phyloP scores from a whole-genome alignment of 306 rosid genomes.

The Trifolium fragiferum region DNA sequence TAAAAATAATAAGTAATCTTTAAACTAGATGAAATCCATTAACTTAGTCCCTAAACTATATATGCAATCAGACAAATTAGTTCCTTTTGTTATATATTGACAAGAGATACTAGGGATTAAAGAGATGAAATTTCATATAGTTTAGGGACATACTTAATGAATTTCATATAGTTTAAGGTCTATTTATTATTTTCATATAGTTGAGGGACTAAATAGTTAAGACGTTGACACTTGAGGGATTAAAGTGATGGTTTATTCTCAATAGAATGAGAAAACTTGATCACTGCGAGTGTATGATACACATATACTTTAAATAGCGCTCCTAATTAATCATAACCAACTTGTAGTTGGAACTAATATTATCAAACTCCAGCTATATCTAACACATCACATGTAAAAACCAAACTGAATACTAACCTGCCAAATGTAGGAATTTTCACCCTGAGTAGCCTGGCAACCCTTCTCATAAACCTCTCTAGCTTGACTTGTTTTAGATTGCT shows the following conservation, averaged over 20 bases:
- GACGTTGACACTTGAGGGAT: not conserved
- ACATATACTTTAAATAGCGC: not conserved
- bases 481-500: constrained; percentile 68
- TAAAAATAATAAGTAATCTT: no score
- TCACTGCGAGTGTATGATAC: not conserved
- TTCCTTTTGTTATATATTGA: no score
- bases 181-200: not conserved
- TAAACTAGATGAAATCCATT: no score
- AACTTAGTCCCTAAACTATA: no score
- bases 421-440: constrained; percentile 94
- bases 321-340: not conserved
- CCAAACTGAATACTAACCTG: constrained; percentile 60
- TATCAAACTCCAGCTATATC: not conserved
- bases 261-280: not conserved
- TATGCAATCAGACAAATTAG: no score
- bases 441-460: constrained; percentile 96
- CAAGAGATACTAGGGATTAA: no score
- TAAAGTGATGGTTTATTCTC: not conserved
- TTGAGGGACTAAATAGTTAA: not conserved
- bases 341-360: not conserved
- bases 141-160: not conserved
- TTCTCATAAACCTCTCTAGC: constrained; percentile 90
- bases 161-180: not conserved
- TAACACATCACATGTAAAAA: constrained; percentile 27
- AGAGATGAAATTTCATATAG: no score